A percentile compares a stretch with the other conserved stretches of the same genome.
Evolutionary conservation across 495 filamentous ascomycete species (phyloP).

Genomic region (Aspergillus olivimuriae): DNA sequence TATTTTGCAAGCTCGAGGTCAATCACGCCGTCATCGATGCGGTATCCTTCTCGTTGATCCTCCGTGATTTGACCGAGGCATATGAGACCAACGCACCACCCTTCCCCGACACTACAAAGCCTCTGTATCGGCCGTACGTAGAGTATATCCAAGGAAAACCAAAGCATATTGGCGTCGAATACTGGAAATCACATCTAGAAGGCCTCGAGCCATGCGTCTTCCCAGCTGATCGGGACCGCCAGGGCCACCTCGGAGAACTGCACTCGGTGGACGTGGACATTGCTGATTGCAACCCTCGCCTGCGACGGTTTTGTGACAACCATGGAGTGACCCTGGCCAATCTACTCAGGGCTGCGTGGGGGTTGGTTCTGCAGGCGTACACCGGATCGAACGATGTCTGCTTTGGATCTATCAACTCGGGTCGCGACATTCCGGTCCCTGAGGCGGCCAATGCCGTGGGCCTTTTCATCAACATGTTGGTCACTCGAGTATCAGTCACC

Average conservation of each 20-base stretch:
- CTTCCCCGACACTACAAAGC: slow-evolving; percentile 20
- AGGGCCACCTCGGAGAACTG: slow-evolving; percentile 29
- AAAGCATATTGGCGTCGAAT: slow-evolving; percentile 21
- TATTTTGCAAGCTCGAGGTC: slow-evolving; percentile 37
- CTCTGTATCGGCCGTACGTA: slow-evolving; percentile 40
- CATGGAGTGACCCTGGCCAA: slow-evolving; percentile 20
- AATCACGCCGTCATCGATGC: slow-evolving; percentile 36
- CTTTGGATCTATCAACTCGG: slow-evolving; percentile 30
- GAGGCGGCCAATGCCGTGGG: slow-evolving; percentile 28
- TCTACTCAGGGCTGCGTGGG: slow-evolving; percentile 36
- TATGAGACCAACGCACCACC: slow-evolving; percentile 23
- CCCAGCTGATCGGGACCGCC: neutral
- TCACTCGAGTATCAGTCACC: slow-evolving; percentile 13
- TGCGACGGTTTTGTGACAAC: slow-evolving; percentile 12
- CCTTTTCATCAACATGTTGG: slow-evolving; percentile 32
- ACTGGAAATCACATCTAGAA: slow-evolving; percentile 35
- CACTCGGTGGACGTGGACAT: slow-evolving; percentile 3
- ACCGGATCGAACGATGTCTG: slow-evolving; percentile 31
- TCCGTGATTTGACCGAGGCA: slow-evolving; percentile 22
- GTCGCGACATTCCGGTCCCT: slow-evolving; percentile 25
- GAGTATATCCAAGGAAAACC: slow-evolving; percentile 23
- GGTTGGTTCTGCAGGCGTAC: slow-evolving; percentile 31
- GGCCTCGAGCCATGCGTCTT: slow-evolving; percentile 23
- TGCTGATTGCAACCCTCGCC: neutral
- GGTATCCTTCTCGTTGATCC: slow-evolving; percentile 17